Conservation (phyloP, 208 protist species). For the Tritrichomonas musculus region DNA sequence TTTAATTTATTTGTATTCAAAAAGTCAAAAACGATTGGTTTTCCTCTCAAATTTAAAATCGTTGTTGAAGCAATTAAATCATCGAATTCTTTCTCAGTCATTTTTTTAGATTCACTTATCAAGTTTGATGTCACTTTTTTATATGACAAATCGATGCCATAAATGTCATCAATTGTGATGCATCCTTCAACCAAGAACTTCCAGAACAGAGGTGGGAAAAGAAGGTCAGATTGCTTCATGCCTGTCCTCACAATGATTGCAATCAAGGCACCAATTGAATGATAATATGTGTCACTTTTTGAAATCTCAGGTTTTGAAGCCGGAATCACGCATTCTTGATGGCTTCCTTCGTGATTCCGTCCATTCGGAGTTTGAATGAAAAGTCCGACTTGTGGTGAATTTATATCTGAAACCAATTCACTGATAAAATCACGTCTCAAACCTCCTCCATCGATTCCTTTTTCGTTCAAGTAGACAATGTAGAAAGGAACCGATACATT, state of each 20-base stretch:
- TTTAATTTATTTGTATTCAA: neutral
- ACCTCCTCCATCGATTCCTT: conserved; percentile 2
- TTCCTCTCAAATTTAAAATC: neutral
- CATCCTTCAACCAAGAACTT: neutral
- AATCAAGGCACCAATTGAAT: neutral
- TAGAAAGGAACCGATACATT: neutral
- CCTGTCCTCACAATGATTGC: neutral
- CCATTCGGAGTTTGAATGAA: neutral
- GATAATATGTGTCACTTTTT: neutral
- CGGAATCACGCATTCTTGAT: neutral
- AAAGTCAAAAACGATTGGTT: neutral
- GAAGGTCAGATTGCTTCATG: neutral
- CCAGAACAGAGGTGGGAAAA: neutral
- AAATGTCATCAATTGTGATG: neutral
- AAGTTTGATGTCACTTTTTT: neutral
- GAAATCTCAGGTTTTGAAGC: neutral
- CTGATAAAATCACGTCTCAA: neutral
- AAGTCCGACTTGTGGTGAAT: neutral
- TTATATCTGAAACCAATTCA: neutral
- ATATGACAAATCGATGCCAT: neutral
- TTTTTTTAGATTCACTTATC: neutral
- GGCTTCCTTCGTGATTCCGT: neutral
- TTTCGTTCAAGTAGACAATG: neutral
- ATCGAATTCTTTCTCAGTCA: neutral
- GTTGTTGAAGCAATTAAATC: neutral